Conservation (phyloP, 1,139 yeast species). For the Meyerozyma smithsonii region DNA sequence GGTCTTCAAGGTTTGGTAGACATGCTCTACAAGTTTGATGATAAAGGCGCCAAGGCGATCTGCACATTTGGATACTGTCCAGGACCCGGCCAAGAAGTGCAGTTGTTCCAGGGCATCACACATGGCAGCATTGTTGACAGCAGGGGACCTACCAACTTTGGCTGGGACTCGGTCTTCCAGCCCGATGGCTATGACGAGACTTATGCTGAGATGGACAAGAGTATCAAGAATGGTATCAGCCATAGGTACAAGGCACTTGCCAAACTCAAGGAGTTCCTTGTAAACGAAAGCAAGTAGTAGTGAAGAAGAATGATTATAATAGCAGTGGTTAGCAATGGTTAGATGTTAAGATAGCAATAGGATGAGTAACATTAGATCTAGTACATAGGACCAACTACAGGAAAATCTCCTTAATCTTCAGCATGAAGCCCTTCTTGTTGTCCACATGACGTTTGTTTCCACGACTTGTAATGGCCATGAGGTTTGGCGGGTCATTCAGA, state of each 20-base stretch:
- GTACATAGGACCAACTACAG: slow-evolving; percentile 7
- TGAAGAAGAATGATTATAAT: too few relatives aligned
- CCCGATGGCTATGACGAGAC: slow-evolving; percentile 71
- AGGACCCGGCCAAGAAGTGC: slow-evolving; percentile 69
- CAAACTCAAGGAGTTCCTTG: slow-evolving; percentile 53
- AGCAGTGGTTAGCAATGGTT: too few relatives aligned
- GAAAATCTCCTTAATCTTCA: slow-evolving; percentile 29
- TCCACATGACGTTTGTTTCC: slow-evolving; percentile 15
- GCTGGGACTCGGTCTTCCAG: slow-evolving; percentile 91
- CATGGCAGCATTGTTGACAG: slow-evolving; percentile 74
- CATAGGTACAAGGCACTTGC: slow-evolving; percentile 83
- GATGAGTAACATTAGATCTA: neutral
- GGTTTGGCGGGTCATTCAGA: slow-evolving; percentile 9
- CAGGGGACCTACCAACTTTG: slow-evolving; percentile 77
- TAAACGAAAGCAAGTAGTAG: neutral
- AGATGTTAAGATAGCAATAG: too few relatives aligned
- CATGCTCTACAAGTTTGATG: slow-evolving; percentile 74
- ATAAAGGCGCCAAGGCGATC: slow-evolving; percentile 81
- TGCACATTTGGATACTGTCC: slow-evolving; percentile 91
- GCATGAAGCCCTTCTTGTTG: slow-evolving; percentile 26
- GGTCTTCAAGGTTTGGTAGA: slow-evolving; percentile 74
- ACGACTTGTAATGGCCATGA: slow-evolving; percentile 25
- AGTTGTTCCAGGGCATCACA: slow-evolving; percentile 80
- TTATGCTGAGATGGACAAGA: slow-evolving; percentile 87
- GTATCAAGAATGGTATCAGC: slow-evolving; percentile 71